Evolutionary conservation across 441 rosid genomes (phyloP).

Genomic region (Mallotus japonicus): DNA sequence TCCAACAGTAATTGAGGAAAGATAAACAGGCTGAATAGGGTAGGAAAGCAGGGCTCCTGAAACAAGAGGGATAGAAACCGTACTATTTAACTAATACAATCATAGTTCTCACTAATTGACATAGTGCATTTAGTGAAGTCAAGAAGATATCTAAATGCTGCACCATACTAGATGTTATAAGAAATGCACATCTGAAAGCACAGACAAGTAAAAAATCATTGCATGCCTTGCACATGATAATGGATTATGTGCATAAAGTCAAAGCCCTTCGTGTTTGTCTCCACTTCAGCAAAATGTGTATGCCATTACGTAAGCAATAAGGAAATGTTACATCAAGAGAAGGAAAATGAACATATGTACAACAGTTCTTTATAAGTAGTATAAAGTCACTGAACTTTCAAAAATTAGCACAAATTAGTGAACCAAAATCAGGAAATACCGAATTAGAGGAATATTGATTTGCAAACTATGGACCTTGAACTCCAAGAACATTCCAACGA

Average conservation of each 20-base stretch:
- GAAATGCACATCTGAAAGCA: conserved; percentile 12
- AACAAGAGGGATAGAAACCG: conserved; percentile 23
- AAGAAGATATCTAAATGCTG: conserved; percentile 8
- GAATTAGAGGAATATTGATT: background rate
- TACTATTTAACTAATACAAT: conserved; percentile 17
- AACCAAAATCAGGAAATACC: background rate
- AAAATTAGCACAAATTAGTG: background rate
- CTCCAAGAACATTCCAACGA: conserved; percentile 90
- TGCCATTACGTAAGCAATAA: background rate
- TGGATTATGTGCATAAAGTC: background rate
- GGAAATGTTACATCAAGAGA: background rate
- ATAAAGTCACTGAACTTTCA: background rate
- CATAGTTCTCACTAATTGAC: conserved; percentile 1
- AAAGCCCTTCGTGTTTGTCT: background rate
- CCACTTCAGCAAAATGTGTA: background rate
- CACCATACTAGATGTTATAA: background rate
- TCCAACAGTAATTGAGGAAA: conserved; percentile 76
- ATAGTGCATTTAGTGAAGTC: background rate
- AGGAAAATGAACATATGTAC: background rate
- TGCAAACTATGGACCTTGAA: conserved; percentile 62
- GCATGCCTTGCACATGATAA: conserved; percentile 2
- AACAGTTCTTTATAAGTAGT: background rate
- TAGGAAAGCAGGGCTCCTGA: conserved; percentile 83
- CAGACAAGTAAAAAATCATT: background rate
- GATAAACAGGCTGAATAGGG: conserved; percentile 67